Evolutionary conservation across 225 moss, liverwort and hornwort genomes (phyloP), one percentile per base, ranked within the genome.

Genomic region (Antitrichia curtipendula): DNA sequence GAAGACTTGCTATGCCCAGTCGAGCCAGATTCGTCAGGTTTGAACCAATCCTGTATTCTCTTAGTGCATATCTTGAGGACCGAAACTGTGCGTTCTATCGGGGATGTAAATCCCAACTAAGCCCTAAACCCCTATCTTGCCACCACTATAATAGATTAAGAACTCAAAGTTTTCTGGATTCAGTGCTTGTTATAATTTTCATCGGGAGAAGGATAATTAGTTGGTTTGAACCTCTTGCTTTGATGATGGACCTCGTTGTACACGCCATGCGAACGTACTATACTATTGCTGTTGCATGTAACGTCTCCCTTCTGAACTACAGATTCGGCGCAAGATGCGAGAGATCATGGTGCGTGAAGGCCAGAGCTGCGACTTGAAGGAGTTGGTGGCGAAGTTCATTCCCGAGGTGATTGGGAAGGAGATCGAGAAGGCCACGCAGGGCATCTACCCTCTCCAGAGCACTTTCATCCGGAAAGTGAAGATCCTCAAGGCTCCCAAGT

Each of bases 401-500:
- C 94, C 93, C 1, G 93, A 94, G 90, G 88, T 91, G 40, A 94
- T 94, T 49, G 93, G 94, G 65, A 93, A 94, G 93, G 94, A 93
- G 78, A 94, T 94, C 16, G 93, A 94, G 90, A 94, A 94, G 90
- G 91, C 91, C 24, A 94, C 93, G 38, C 90, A 92, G 89, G 94
- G 94, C 66, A 94, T 94, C 89, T 94, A 94, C 68, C 90, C 94
- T 27, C 91, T 94, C 34, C 91, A 94, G 90, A 93, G 90, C 90
- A 88, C 70, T 32, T 93, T 90, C 84, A 91, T 91, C 84, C 85
- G 94, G 69, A 94, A 94, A 86, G 94, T 93, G 80, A 94, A 93
- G 89, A 94, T 94, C 59, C 87, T 94, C 81, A 94, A 93, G 86
- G 94, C 93, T 64, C 93, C 94, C 78, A 94, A 94, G 86, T 94